These are phyloP conservation scores for Rhamnella rubrinervis DNA, from an alignment of 331 rosid species.

Conservation along the genomic window DNA sequence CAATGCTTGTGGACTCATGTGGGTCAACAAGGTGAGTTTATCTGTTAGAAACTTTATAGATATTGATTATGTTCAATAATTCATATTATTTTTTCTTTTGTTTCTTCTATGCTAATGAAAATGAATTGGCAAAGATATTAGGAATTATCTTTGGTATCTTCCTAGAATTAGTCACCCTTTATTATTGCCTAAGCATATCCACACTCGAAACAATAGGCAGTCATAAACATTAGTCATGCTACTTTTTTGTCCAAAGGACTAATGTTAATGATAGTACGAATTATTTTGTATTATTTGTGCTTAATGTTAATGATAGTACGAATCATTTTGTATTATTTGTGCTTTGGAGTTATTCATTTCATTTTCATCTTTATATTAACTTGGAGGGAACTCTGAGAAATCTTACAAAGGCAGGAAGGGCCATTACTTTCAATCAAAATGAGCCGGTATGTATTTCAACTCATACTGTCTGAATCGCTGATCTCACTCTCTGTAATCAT, in stretches of 20 bases:
- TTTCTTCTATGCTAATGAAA: background rate
- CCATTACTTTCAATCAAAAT: slow-evolving; percentile 44
- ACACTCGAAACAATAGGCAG: background rate
- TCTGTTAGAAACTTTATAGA: slow-evolving; percentile 6
- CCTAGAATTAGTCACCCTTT: background rate
- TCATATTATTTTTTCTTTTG: background rate
- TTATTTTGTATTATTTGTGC: background rate
- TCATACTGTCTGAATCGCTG: background rate
- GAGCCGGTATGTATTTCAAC: slow-evolving; percentile 43
- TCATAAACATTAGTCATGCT: background rate
- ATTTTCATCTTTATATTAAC: slow-evolving; percentile 5
- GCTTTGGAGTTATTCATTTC: slow-evolving; percentile 5
- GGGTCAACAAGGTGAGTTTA: slow-evolving; percentile 72
- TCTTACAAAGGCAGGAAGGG: slow-evolving; percentile 61
- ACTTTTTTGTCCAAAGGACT: background rate
- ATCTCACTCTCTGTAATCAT: background rate
- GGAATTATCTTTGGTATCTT: background rate
- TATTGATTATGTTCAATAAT: background rate
- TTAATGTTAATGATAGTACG: too few relatives aligned
- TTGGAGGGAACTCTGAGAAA: slow-evolving; percentile 75
- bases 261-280: background rate
- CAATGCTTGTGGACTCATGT: slow-evolving; percentile 80
- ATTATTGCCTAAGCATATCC: slow-evolving; percentile 3
- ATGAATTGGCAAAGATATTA: background rate
- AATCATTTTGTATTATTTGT: background rate